Base-by-base conservation (phyloP, 2,329 filamentous ascomycete genomes). In the Ustulina deusta region DNA sequence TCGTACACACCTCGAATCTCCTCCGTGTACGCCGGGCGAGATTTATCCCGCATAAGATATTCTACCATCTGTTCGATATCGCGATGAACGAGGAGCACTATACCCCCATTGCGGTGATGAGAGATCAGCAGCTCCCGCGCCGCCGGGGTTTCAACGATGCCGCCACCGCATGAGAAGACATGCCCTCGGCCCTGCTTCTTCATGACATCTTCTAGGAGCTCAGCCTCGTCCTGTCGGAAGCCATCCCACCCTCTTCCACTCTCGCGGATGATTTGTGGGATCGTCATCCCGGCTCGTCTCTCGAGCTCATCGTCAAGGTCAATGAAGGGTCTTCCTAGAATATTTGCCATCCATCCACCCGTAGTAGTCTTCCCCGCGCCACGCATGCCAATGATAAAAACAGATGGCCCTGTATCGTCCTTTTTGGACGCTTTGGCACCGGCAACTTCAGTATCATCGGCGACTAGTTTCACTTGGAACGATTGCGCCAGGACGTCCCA, bases 351-450 rank as follows among this genome's bases (percentile, higher is more conserved):
- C 93, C 94, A 97, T 15, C 88, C 87, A 61, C 96, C 96, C 40
- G 93, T 91, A 0, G 96, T 99, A 0, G 96, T 97, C 83, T 99
- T 99, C 29, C 96, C 96, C 46, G 94, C 96, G 64, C 96, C 96
- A 72, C 96, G 90, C 96, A 99, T 99, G 10, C 96, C 96, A 72
- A 99, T 95, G 68, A 99, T 91, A 81, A 97, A 94, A 59, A 98
- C 90, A 0, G 94, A 97, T 55, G 87, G 86, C 73, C 88, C 80
- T 36, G 77, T 71, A 73, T 78, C 57, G 74, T 79, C 69, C 81
- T 83, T 65, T 79, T 79, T 61, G 76, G 72, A 67, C 61, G 73
- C 76, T 44, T 78, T 77, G 34, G 74, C 66, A 48, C 77, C 69
- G 5, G 68, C 56, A 3, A 70, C 68, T 17, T 76, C 74, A 6